A percentile compares a stretch with the other conserved stretches of the same genome.
Conservation (phyloP, 192 early-diverging fungal species). For the Cladochytrium replicatum region DNA sequence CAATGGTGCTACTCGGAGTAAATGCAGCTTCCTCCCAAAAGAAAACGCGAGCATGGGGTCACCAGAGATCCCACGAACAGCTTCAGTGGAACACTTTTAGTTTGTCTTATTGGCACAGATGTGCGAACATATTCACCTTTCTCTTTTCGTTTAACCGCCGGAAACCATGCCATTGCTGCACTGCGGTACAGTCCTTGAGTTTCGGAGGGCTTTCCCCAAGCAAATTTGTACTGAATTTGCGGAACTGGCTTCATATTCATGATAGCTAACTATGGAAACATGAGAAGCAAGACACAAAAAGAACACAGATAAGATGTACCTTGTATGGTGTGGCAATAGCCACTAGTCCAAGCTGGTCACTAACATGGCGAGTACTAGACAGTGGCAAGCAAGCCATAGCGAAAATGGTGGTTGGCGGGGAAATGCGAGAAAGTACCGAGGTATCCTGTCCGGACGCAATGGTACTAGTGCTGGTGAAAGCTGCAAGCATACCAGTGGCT, state of each 20-base stretch:
- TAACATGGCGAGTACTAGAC: neutral
- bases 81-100: neutral
- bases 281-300: neutral
- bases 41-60: constrained; percentile 21
- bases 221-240: constrained; percentile 13
- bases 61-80: neutral
- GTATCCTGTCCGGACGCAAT: too few relatives aligned
- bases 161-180: too few relatives aligned
- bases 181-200: too few relatives aligned
- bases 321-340: constrained; percentile 24
- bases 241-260: constrained; percentile 25
- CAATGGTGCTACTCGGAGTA: constrained; percentile 4
- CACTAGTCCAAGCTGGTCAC: constrained; percentile 15
- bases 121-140: too few relatives aligned
- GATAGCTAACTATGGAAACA: constrained; percentile 14
- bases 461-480: too few relatives aligned
- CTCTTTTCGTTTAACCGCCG: constrained; percentile 2
- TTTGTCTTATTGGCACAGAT: neutral
- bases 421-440: neutral
- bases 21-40: constrained; percentile 9
- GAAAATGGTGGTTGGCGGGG: constrained; percentile 16
- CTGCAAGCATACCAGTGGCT: too few relatives aligned
- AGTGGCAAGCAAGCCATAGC: constrained; percentile 12
- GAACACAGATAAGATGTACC: constrained; percentile 6
- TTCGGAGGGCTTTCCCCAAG: constrained; percentile 9